Evolutionary conservation across 768 basidiomycete genomes (phyloP).

Genomic region (Gautieria morchelliformis): DNA sequence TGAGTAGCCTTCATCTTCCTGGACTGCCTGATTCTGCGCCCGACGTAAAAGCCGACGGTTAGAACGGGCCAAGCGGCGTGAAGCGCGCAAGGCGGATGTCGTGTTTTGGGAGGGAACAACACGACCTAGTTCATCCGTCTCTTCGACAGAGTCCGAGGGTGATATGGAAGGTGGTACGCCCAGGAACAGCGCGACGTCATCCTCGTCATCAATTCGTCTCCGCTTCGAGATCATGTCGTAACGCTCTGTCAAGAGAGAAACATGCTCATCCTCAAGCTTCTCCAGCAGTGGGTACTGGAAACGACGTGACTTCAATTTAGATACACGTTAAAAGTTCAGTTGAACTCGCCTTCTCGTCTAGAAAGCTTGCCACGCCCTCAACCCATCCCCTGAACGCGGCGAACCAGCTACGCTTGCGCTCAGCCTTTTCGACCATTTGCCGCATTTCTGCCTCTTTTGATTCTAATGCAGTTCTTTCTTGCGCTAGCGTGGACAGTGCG

Average conservation of each 20-base stretch:
- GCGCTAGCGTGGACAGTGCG: slow-evolving; percentile 44
- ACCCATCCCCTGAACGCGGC: slow-evolving; percentile 68
- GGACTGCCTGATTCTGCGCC: slow-evolving; percentile 15
- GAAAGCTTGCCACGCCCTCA: slow-evolving; percentile 73
- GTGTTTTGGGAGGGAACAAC: slow-evolving; percentile 31
- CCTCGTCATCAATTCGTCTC: slow-evolving; percentile 67
- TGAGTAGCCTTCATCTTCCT: slow-evolving; percentile 70
- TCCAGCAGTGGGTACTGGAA: slow-evolving; percentile 68
- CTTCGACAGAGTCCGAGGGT: slow-evolving; percentile 20
- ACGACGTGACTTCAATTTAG: not conserved
- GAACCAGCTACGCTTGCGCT: slow-evolving; percentile 78
- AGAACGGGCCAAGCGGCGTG: slow-evolving; percentile 50
- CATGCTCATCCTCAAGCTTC: slow-evolving; percentile 63
- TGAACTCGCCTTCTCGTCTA: slow-evolving; percentile 70
- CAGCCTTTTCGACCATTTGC: slow-evolving; percentile 62
- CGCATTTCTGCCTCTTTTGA: slow-evolving; percentile 64
- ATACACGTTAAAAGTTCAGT: not conserved
- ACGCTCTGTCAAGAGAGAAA: slow-evolving; percentile 67
- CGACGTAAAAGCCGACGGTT: slow-evolving; percentile 43
- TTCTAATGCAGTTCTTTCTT: slow-evolving; percentile 58
- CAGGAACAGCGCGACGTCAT: slow-evolving; percentile 66
- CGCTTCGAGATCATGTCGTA: slow-evolving; percentile 57
- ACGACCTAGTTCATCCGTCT: slow-evolving; percentile 57
- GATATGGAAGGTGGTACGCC: slow-evolving; percentile 34
- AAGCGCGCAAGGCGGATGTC: slow-evolving; percentile 35